phyloP scores from a whole-genome alignment of 192 early-diverging fungal genomes.

The Umbelopsis isabellina region DNA sequence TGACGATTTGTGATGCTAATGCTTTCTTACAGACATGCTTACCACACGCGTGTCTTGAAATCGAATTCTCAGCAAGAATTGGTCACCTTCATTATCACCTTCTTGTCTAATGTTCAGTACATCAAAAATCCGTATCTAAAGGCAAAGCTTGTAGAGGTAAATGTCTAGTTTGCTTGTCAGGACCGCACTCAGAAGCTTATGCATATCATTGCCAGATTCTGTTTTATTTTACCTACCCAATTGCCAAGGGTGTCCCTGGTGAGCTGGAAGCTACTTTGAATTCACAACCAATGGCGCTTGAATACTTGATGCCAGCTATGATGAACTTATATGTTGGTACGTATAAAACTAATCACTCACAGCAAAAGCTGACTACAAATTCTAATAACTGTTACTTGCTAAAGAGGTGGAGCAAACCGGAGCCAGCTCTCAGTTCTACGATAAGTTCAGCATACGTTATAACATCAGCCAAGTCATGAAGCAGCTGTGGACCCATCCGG shows the following conservation, averaged over 20 bases:
- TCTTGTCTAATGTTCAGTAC: slow-evolving; percentile 76
- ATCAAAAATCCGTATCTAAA: slow-evolving; percentile 96
- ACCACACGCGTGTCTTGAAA: slow-evolving; percentile 46
- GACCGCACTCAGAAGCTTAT: slow-evolving; percentile 41
- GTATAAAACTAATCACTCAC: slow-evolving; percentile 21
- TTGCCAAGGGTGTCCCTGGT: slow-evolving; percentile 59
- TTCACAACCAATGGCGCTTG: slow-evolving; percentile 73
- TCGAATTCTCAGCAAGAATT: slow-evolving; percentile 49
- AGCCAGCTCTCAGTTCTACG: slow-evolving; percentile 91
- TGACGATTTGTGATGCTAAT: not conserved
- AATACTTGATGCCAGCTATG: slow-evolving; percentile 78
- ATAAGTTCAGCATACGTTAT: slow-evolving; percentile 98
- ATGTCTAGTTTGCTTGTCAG: not conserved
- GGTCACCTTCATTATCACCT: slow-evolving; percentile 74
- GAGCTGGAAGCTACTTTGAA: slow-evolving; percentile 67
- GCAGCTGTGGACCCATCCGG: slow-evolving; percentile 71
- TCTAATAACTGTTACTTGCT: not conserved
- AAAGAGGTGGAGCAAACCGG: slow-evolving; percentile 95
- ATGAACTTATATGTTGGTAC: slow-evolving; percentile 90
- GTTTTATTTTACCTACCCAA: slow-evolving; percentile 79
- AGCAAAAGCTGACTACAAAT: not conserved
- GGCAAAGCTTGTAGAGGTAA: slow-evolving; percentile 90
- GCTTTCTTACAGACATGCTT: slow-evolving; percentile 27
- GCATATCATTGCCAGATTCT: slow-evolving; percentile 61
- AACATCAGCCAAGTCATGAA: slow-evolving; percentile 93